phyloP scores from a whole-genome alignment of 2,329 filamentous ascomycete species.

The Xylariales sp. region DNA sequence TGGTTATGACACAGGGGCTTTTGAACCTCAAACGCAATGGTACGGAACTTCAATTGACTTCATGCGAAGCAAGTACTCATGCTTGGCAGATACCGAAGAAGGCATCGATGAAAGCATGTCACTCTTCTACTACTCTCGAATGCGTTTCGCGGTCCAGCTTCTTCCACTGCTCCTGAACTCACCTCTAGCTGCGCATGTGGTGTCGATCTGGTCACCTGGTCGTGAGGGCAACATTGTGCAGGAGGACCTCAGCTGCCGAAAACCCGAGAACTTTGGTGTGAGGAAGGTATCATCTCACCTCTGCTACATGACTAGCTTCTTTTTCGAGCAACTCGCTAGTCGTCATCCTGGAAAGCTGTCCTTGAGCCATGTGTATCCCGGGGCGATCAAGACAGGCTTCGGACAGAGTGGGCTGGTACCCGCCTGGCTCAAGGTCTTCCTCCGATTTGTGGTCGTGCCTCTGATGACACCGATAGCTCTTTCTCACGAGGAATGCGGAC shows the following conservation, averaged over 20 bases:
- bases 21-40: slow-evolving; percentile 11
- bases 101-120: slow-evolving; percentile 24
- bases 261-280: not conserved
- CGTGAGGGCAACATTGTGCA: slow-evolving; percentile 2
- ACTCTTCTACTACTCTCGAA: slow-evolving; percentile 28
- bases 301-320: slow-evolving; percentile 6
- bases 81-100: slow-evolving; percentile 23
- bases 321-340: slow-evolving; percentile 2
- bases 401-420: not conserved
- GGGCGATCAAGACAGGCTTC: slow-evolving; percentile 1
- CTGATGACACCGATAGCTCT: not conserved
- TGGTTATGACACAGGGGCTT: slow-evolving; percentile 27
- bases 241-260: slow-evolving; percentile 5
- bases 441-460: slow-evolving; percentile 1
- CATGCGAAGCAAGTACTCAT: no score
- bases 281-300: slow-evolving; percentile 4
- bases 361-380: slow-evolving; percentile 6
- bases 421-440: slow-evolving; percentile 7
- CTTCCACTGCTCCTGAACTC: slow-evolving; percentile 19
- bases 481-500: not conserved
- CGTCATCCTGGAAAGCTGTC: not conserved
- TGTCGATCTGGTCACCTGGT: slow-evolving; percentile 3
- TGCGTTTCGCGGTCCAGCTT: slow-evolving; percentile 22
- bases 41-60: no score
- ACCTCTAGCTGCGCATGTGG: not conserved